Percentiles rank a stretch among this genome's conserved stretches.
phyloP scores from a whole-genome alignment of 306 rosid species.

The Cucurbita moschata region DNA sequence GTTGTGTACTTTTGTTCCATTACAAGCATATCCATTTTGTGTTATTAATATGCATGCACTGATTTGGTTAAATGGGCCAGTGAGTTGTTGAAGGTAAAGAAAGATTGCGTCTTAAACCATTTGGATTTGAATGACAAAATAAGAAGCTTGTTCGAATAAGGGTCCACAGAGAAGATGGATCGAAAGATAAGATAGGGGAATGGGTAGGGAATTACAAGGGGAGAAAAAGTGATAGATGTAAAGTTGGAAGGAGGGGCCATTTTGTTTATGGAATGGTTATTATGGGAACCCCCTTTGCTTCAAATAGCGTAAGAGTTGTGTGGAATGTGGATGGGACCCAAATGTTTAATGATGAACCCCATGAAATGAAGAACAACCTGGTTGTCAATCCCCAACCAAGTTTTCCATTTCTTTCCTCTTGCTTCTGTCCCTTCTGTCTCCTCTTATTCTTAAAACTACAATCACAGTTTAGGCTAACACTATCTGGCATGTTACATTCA shows the following conservation, averaged over 20 bases:
- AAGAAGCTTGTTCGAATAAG: not conserved
- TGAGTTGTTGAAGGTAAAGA: not conserved
- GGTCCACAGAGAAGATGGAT: not conserved
- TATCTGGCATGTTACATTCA: no score
- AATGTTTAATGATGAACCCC: not conserved
- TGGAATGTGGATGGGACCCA: not conserved
- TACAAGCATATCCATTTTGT: not conserved
- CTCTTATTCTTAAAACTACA: not conserved
- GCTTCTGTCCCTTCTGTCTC: not conserved
- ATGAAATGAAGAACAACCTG: not conserved
- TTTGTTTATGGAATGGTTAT: not conserved
- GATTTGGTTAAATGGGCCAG: not conserved
- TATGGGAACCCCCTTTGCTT: not conserved
- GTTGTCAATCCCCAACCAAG: not conserved
- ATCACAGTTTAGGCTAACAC: no score
- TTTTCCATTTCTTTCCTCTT: not conserved
- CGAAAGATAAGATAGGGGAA: not conserved
- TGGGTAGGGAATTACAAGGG: no score
- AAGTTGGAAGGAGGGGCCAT: not conserved
- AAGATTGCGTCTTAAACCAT: not conserved
- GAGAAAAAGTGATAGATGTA: not conserved
- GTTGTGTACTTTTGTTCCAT: not conserved
- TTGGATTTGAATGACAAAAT: not conserved
- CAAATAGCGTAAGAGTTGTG: not conserved
- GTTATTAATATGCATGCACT: not conserved